Conservation (phyloP, 768 basidiomycete species). For the Clavulina sp. region DNA sequence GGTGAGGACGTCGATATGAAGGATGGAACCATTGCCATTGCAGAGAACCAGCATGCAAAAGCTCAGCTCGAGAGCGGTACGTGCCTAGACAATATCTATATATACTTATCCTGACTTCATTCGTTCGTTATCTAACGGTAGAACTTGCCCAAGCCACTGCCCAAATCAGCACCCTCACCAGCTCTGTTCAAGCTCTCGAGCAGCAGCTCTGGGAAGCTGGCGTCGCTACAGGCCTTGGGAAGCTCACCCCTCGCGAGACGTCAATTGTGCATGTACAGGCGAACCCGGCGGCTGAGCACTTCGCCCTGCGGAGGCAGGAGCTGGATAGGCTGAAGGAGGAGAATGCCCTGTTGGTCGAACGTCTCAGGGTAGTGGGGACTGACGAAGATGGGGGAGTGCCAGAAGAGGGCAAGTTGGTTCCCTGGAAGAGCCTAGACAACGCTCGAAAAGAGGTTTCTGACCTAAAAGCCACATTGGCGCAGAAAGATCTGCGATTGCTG, state of each 20-base stretch:
- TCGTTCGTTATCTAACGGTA: too few species aligned
- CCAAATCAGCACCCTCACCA: conserved; percentile 24
- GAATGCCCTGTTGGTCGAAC: conserved; percentile 62
- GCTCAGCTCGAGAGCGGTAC: neutral
- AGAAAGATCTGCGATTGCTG: conserved; percentile 68
- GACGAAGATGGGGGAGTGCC: conserved; percentile 8
- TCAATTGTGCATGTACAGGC: conserved; percentile 52
- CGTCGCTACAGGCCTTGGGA: conserved; percentile 58
- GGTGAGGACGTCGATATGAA: conserved; percentile 18
- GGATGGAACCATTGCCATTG: neutral
- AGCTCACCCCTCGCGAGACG: conserved; percentile 53
- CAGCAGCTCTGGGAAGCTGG: conserved; percentile 61
- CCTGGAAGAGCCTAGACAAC: conserved; percentile 64
- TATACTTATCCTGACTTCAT: too few species aligned
- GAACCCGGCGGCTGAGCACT: conserved; percentile 75
- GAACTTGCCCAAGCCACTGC: conserved; percentile 18
- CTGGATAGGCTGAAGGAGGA: conserved; percentile 65
- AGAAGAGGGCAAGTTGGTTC: conserved; percentile 34
- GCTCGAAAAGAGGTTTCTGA: conserved; percentile 51
- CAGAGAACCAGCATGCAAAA: neutral
- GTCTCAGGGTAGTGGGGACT: conserved; percentile 44
- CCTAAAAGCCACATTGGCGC: conserved; percentile 41
- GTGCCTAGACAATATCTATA: too few species aligned
- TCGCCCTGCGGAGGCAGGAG: conserved; percentile 51
- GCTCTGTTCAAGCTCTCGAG: conserved; percentile 51